Evolutionary conservation across 495 filamentous ascomycete species (phyloP), one percentile per base, ranked within the genome.

Genomic region (Xylaria curta): DNA sequence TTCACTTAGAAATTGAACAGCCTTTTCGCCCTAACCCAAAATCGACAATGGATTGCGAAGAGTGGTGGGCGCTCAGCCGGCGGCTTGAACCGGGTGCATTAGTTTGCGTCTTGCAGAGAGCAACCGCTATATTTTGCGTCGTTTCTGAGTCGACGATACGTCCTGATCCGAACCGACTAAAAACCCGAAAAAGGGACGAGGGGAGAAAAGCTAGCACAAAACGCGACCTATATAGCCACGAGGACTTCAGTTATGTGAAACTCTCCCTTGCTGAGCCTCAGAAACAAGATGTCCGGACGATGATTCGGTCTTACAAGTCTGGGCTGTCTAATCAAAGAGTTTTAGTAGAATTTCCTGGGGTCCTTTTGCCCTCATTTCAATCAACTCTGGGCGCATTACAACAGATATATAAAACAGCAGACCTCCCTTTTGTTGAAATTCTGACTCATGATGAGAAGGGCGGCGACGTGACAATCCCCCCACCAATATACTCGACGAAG

Each of bases 261-360:
- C 40, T 75, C 6, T 38, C 65, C 47, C 72, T 65, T 53, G 64
- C 64, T 12, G 46, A 67, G 54, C 70, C n/a, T 61, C n/a, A 19
- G 71, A 51, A 4, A 31, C 21, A 17, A 64, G 72, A 53, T 31
- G 59, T 63, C 15, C 12, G 38, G 24, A 19, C 67, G 4, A 68
- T 79, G 31, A 42, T 75, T 9, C 74, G 72, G 64, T 68, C 64
- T 47, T 66, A 69, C 15, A 69, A 72, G 36, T 47, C 68, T 1
- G 68, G 72, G 7, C 33, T 63, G 10, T 42, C 60, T 13, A 63
- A 24, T 47, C 75, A 71, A 47, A 72, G 75, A 64, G 83, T 80
- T 9, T 80, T 93, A 17, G 84, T 93, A 1, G 92, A 93, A 70
- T 93, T 94, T 67, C 91, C 91, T 0, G 89, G 88, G 0, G 80